A percentile compares a stretch with the other conserved stretches of the same genome.
phyloP scores from a whole-genome alignment of 2,329 filamentous ascomycete genomes.

The Aspergillus pseudonomiae region DNA sequence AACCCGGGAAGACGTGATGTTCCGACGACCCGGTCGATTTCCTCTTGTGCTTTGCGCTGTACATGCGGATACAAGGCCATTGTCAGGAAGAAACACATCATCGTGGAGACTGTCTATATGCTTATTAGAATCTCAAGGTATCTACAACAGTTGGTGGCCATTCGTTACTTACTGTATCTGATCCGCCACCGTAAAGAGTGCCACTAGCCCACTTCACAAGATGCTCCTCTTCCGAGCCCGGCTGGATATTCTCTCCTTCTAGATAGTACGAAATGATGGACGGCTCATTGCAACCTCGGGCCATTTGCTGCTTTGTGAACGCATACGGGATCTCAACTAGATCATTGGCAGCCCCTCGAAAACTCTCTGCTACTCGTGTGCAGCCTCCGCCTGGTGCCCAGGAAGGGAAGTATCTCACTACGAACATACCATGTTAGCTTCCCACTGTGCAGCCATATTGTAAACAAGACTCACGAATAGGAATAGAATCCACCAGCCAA shows the following conservation, averaged over 20 bases:
- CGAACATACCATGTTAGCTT: background rate
- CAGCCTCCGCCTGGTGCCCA: slow-evolving; percentile 13
- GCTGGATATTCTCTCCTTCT: slow-evolving; percentile 7
- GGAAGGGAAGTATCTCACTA: slow-evolving; percentile 15
- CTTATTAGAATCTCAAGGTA: background rate
- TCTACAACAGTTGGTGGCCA: too few relatives aligned
- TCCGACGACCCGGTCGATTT: slow-evolving; percentile 15
- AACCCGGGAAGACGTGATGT: slow-evolving; percentile 1
- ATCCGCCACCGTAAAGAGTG: slow-evolving; percentile 47
- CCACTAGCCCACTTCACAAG: slow-evolving; percentile 48
- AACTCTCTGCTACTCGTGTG: background rate
- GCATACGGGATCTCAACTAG: slow-evolving; percentile 45
- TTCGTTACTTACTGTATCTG: slow-evolving; percentile 40
- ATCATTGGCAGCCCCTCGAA: slow-evolving; percentile 31
- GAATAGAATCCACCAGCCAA: slow-evolving; percentile 20
- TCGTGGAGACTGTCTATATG: background rate
- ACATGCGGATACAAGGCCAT: slow-evolving; percentile 14
- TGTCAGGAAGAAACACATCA: slow-evolving; percentile 7
- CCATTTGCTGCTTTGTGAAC: slow-evolving; percentile 21
- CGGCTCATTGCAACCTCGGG: slow-evolving; percentile 6
- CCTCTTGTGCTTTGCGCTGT: slow-evolving; percentile 12
- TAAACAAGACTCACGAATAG: slow-evolving; percentile 8
- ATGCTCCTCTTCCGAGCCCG: slow-evolving; percentile 29
- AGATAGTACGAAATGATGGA: slow-evolving; percentile 26
- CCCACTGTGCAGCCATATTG: background rate